A percentile compares a stretch with the other conserved stretches of the same genome.
Evolutionary conservation across 2,329 filamentous ascomycete genomes (phyloP).

Genomic region (Stachybotrys chartarum): DNA sequence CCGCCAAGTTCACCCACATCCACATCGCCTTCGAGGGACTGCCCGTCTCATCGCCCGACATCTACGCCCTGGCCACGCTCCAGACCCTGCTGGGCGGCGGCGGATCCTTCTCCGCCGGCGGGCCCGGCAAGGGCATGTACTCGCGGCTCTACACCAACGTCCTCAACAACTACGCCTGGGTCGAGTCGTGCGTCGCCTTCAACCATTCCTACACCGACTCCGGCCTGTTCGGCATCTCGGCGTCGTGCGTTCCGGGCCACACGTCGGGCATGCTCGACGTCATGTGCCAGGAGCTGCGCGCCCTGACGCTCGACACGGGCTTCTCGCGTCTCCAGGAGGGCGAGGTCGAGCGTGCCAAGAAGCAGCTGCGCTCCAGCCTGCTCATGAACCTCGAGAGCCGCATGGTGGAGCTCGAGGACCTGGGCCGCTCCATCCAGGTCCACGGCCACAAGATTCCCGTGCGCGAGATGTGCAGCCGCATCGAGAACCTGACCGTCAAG

Average conservation of each 20-base stretch:
- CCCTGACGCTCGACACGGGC: slow-evolving; percentile 69
- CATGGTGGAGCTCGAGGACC: slow-evolving; percentile 96
- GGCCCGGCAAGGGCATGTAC: slow-evolving; percentile 98
- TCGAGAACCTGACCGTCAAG: slow-evolving; percentile 70
- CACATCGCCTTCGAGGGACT: slow-evolving; percentile 94
- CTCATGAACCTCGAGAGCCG: slow-evolving; percentile 97
- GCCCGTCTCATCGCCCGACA: slow-evolving; percentile 82
- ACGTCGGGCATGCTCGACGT: slow-evolving; percentile 85
- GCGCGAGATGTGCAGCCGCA: slow-evolving; percentile 83
- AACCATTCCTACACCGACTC: slow-evolving; percentile 97
- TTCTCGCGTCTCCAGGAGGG: slow-evolving; percentile 62
- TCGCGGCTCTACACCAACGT: slow-evolving; percentile 96
- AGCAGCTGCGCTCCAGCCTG: slow-evolving; percentile 81
- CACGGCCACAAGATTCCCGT: slow-evolving; percentile 89
- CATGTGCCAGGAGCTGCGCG: slow-evolving; percentile 83
- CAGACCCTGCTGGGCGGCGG: slow-evolving; percentile 94
- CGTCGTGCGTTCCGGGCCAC: slow-evolving; percentile 72
- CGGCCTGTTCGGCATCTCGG: slow-evolving; percentile 89
- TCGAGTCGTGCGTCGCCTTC: slow-evolving; percentile 91
- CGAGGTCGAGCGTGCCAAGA: slow-evolving; percentile 92
- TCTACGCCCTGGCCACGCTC: slow-evolving; percentile 91
- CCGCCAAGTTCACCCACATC: slow-evolving; percentile 81
- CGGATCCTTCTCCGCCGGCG: slow-evolving; percentile 92
- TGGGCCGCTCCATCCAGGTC: slow-evolving; percentile 93
- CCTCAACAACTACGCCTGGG: slow-evolving; percentile 95